Evolutionary conservation across 768 basidiomycete genomes (phyloP).

Genomic region (Rhodotorula sphaerocarpa): DNA sequence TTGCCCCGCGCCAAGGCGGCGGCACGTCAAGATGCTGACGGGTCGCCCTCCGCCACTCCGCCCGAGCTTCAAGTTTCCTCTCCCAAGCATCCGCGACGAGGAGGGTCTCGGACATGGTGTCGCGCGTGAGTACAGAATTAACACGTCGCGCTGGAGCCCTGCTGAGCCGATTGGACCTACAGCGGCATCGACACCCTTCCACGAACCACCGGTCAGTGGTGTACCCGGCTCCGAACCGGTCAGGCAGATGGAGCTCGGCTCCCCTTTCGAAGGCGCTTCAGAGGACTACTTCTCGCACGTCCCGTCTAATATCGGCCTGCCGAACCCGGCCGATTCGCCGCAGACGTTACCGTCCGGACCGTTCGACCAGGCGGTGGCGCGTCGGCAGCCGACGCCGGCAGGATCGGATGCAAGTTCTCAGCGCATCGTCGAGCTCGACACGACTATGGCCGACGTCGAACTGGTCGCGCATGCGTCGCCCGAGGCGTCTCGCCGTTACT

Average conservation of each 20-base stretch:
- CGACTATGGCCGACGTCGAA: conserved; percentile 1
- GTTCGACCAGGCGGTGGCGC: not conserved
- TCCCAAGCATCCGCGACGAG: not conserved
- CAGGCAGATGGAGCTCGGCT: not conserved
- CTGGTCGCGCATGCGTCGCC: too few relatives aligned
- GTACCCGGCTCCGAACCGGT: too few relatives aligned
- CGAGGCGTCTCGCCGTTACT: conserved; percentile 6
- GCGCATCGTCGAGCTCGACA: not conserved
- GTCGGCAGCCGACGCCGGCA: too few relatives aligned
- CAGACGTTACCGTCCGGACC: not conserved
- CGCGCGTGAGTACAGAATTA: too few relatives aligned
- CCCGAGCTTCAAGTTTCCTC: conserved; percentile 26
- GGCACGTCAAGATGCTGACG: conserved; percentile 27
- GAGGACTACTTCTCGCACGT: not conserved
- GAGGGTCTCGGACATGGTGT: too few relatives aligned
- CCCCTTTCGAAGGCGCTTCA: not conserved
- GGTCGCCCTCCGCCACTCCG: not conserved
- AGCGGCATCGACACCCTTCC: too few relatives aligned
- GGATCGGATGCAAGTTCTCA: too few relatives aligned
- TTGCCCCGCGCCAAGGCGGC: conserved; percentile 11
- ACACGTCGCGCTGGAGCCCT: too few relatives aligned
- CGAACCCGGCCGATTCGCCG: not conserved
- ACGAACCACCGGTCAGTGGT: too few relatives aligned
- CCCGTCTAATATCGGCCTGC: conserved; percentile 3
- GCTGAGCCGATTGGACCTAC: too few relatives aligned